These are phyloP conservation scores for Shiraia bambusicola DNA, from an alignment of 2,329 filamentous ascomycete genomes.

Conservation along the genomic window DNA sequence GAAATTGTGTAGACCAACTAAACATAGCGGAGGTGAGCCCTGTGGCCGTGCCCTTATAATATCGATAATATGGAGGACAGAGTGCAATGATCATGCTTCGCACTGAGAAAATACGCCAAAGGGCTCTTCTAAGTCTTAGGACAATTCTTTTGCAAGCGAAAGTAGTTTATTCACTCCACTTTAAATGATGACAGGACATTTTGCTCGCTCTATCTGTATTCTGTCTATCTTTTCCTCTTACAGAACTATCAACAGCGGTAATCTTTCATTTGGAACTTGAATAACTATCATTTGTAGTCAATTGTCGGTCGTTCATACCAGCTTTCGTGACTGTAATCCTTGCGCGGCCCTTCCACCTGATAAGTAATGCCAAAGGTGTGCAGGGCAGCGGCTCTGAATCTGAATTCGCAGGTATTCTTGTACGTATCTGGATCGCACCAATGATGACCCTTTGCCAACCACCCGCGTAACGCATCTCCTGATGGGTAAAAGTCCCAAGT, in stretches of 20 bases:
- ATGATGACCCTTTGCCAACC: conserved; percentile 67
- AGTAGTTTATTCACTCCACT: too few relatives aligned
- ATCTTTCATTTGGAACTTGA: neutral
- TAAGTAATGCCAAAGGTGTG: conserved; percentile 55
- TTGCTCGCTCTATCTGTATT: too few relatives aligned
- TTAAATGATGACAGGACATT: too few relatives aligned
- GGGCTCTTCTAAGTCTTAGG: too few relatives aligned
- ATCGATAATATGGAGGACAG: too few relatives aligned
- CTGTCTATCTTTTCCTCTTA: too few relatives aligned
- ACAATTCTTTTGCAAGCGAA: too few relatives aligned
- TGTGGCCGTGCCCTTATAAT: too few relatives aligned
- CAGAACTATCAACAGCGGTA: neutral
- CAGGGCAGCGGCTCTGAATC: conserved; percentile 42
- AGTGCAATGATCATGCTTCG: too few relatives aligned
- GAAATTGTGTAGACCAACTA: too few relatives aligned
- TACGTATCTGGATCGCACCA: conserved; percentile 73
- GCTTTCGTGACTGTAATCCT: conserved; percentile 62
- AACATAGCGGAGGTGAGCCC: too few relatives aligned
- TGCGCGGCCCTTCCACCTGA: conserved; percentile 69
- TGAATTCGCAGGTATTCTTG: conserved; percentile 68
- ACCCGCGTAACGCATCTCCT: conserved; percentile 47
- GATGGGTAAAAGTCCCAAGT: conserved; percentile 62
- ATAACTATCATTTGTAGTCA: neutral
- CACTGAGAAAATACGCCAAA: too few relatives aligned
- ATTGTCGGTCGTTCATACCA: conserved; percentile 33